Evolutionary conservation across 2,329 filamentous ascomycete species (phyloP).

Genomic region (Aschersonia sp.): DNA sequence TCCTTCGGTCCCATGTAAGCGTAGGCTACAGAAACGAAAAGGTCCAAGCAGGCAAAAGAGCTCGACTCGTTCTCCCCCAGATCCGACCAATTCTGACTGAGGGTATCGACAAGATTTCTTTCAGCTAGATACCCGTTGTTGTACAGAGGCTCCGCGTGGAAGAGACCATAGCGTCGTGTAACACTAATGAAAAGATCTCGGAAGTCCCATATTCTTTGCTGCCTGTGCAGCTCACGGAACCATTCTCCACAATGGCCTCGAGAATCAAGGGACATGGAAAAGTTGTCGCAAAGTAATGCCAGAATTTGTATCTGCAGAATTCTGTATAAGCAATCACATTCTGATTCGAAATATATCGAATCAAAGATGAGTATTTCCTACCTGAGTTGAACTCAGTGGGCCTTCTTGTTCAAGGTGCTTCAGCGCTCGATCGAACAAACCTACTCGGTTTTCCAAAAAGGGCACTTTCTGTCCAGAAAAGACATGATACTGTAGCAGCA

Average conservation of each 20-base stretch:
- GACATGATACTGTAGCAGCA: neutral
- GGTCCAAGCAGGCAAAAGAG: constrained; percentile 1
- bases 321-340: neutral
- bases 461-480: neutral
- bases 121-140: neutral
- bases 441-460: neutral
- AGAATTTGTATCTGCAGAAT: neutral
- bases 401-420: neutral
- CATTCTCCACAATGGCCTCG: neutral
- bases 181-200: constrained; percentile 1
- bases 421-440: neutral
- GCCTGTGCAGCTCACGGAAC: no score
- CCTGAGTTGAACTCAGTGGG: neutral
- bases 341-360: no score
- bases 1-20: neutral
- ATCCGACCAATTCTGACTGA: neutral
- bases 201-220: constrained; percentile 1
- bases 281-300: neutral
- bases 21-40: constrained; percentile 1
- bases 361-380: neutral
- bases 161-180: neutral
- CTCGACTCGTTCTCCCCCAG: constrained; percentile 1
- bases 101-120: neutral
- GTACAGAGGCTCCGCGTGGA: neutral
- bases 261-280: neutral